phyloP scores from a whole-genome alignment of 2,329 filamentous ascomycete genomes.

The Exophiala lecanii-corni region DNA sequence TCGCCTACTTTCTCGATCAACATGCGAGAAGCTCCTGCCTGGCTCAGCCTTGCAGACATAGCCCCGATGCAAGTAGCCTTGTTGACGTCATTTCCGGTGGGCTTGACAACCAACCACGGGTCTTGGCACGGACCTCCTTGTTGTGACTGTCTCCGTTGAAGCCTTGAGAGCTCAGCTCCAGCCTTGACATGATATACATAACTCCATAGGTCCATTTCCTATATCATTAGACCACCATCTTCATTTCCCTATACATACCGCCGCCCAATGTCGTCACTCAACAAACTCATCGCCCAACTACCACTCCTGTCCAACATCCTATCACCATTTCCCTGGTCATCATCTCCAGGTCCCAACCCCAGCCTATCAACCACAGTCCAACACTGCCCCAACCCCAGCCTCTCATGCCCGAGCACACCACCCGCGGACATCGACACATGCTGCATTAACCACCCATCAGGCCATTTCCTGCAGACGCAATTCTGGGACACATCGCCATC shows the following conservation, averaged over 20 bases:
- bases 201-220: neutral
- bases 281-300: conserved; percentile 7
- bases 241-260: too few species aligned
- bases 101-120: too few species aligned
- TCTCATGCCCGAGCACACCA: conserved; percentile 21
- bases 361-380: neutral
- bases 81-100: neutral
- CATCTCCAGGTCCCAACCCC: neutral
- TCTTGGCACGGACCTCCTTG: too few species aligned
- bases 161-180: too few species aligned
- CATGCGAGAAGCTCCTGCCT: neutral
- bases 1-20: too few species aligned
- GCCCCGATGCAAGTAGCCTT: neutral
- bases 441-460: conserved; percentile 70
- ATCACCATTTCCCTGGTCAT: neutral
- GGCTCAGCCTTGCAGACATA: neutral
- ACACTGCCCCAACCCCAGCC: conserved; percentile 15
- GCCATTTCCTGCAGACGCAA: conserved; percentile 67
- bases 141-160: too few species aligned
- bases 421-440: conserved; percentile 51
- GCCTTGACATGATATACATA: neutral
- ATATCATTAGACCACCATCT: neutral
- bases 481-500: conserved; percentile 69
- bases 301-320: conserved; percentile 15
- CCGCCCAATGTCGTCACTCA: neutral